These are phyloP conservation scores for Paraconiothyrium sp. DNA, from an alignment of 2,329 filamentous ascomycete genomes.

Conservation along the genomic window DNA sequence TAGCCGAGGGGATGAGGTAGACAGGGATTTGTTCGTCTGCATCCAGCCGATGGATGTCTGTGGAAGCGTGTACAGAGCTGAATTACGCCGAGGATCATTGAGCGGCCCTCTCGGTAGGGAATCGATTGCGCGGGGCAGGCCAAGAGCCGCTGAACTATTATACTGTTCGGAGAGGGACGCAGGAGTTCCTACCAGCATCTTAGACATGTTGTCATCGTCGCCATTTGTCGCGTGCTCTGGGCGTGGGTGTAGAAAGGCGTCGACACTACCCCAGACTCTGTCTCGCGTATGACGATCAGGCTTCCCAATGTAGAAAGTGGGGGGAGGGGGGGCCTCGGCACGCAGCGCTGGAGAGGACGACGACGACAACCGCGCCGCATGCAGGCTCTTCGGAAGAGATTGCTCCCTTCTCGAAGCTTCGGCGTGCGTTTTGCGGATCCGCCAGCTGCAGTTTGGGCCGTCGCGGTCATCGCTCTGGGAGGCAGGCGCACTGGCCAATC, in stretches of 20 bases:
- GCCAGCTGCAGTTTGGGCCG: neutral
- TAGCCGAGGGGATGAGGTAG: neutral
- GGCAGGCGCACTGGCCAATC: neutral
- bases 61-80: neutral
- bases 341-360: neutral
- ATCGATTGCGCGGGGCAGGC: neutral
- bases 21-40: neutral
- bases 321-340: neutral
- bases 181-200: neutral
- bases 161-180: neutral
- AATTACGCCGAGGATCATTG: neutral
- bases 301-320: conserved; percentile 3
- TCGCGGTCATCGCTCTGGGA: conserved; percentile 1
- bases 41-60: neutral
- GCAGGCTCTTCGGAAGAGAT: neutral
- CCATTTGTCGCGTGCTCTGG: neutral
- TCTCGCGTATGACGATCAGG: neutral
- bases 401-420: neutral
- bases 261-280: neutral
- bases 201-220: neutral
- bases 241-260: neutral
- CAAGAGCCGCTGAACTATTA: neutral
- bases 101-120: neutral
- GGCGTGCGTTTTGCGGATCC: conserved; percentile 2
- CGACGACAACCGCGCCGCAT: neutral